Base-by-base conservation (phyloP, 768 basidiomycete species). In the Pisolithus tinctorius region DNA sequence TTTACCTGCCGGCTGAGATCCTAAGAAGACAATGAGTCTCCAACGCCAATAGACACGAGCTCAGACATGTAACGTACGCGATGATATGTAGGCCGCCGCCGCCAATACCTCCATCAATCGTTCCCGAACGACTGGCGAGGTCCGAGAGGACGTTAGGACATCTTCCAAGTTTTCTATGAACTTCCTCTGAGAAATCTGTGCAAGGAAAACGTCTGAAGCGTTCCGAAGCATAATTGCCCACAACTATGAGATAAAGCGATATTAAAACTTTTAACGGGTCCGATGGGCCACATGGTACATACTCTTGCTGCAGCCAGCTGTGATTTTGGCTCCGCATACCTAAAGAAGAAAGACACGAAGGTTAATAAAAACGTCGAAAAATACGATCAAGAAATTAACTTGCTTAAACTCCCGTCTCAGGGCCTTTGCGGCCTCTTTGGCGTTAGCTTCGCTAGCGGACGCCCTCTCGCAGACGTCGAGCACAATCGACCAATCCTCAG, bases 211-310 rank as follows among this genome's bases (percentile, higher is more conserved):
- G 9, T 84, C 81, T 0, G 83, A 79, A 3, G 84, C 83, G 61
- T 94, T 93, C 27, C 83, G 82, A 36, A 94, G 77, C 84, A 94
- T 87, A 58, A 94, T 84, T 2, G 91, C 85, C 93, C 92, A 94
- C 6, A 96, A 63, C 87, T 90, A 55, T 20, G 6, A 27, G 29
- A 34, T 31, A 17, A 20, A 47, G 7, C 17, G 10, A 31, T 45
- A 45, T 59, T 34, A 34, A 14, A 7, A 53, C 37, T 45, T 14
- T n/a, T 3, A 7, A 42, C 29, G 17, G 44, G 49, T 5, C 43
- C 23, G 38, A 47, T 7, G 46, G 41, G 29, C 1, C n/a, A 40
- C 7, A 20, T 49, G 43, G 25, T 40, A 72, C 82, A 29, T 60
- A 86, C 86, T 55, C 87, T 71, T 17, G 88, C 87, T 20, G 88